phyloP scores from a whole-genome alignment of 306 rosid species.

The Dryas drummondii region DNA sequence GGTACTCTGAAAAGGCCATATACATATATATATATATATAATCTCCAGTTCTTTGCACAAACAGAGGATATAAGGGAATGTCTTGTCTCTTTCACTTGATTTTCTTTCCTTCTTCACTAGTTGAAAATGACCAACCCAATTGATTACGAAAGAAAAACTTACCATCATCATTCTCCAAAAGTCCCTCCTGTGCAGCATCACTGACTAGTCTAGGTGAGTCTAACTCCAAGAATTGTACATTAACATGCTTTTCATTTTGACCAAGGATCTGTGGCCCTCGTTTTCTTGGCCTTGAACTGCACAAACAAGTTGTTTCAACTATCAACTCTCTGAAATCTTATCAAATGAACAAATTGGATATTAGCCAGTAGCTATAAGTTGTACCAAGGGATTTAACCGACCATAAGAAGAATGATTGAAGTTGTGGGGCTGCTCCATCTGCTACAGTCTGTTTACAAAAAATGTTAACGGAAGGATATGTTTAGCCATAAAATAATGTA shows the following conservation, averaged over 20 bases:
- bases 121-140: neutral
- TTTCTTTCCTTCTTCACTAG: constrained; percentile 1
- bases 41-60: neutral
- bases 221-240: constrained; percentile 79
- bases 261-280: constrained; percentile 36
- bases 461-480: constrained; percentile 12
- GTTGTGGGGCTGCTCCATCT: constrained; percentile 69
- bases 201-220: constrained; percentile 52
- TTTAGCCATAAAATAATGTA: neutral
- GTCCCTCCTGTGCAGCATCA: constrained; percentile 49
- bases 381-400: constrained; percentile 52
- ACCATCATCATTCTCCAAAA: constrained; percentile 60
- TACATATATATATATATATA: neutral
- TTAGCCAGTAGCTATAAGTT: constrained; percentile 32
- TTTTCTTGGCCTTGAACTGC: constrained; percentile 70
- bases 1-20: neutral
- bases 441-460: constrained; percentile 60
- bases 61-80: neutral
- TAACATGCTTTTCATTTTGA: constrained; percentile 50
- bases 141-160: constrained; percentile 7
- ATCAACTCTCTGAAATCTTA: constrained; percentile 22
- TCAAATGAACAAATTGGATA: constrained; percentile 26
- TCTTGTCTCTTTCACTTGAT: neutral
- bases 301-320: constrained; percentile 34
- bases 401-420: constrained; percentile 85